Base-by-base conservation (phyloP, 1,284 basidiomycete genomes). In the Chiua sp. region DNA sequence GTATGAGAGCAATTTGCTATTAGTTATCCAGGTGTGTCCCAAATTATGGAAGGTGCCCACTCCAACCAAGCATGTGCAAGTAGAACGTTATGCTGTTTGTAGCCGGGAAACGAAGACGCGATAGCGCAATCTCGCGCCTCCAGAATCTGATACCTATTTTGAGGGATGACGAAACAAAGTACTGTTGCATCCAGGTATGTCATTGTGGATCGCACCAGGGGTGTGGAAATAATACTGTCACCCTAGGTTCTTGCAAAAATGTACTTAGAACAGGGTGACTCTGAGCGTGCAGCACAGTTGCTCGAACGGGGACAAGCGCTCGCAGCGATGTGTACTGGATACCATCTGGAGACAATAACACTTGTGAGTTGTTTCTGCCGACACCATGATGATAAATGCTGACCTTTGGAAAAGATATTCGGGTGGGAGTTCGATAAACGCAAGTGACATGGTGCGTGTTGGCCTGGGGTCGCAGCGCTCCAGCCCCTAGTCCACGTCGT, bases 201-300 rank as follows among this genome's bases (percentile, higher is more conserved):
- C 2, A 4, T 20, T 42, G 39, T n/a, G 2, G 28, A 23, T 20
- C 11, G 4, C 18, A n/a, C 2, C 6, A 10, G 20, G 7, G 15
- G 4, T 6, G 20, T 28, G 6, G 13, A 7, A 0, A 5, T 39
- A 20, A 44, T 33, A 2, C 20, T 20, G n/a, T 42, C 23, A 4
- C n/a, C 15, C 11, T 15, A 62, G 60, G 61, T 57, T 3, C 52
- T 62, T 22, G 61, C 44, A 5, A 61, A 37, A 20, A 62, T 62
- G 55, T 15, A 46, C 23, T 7, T 48, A 12, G 48, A 54, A 32
- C 55, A 26, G 51, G 30, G 37, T n/a, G 52, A 61, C 15, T 53
- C 42, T 30, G 52, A 16, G 46, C 11, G 6, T 15, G 59, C 61
- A 16, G 5, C 54, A 30, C 15, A 47, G 15, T 28, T 44, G 22